A percentile compares a stretch with the other conserved stretches of the same genome.
These are phyloP conservation scores for Mercurialis annua DNA, from an alignment of 345 rosid species.

Conservation along the genomic window DNA sequence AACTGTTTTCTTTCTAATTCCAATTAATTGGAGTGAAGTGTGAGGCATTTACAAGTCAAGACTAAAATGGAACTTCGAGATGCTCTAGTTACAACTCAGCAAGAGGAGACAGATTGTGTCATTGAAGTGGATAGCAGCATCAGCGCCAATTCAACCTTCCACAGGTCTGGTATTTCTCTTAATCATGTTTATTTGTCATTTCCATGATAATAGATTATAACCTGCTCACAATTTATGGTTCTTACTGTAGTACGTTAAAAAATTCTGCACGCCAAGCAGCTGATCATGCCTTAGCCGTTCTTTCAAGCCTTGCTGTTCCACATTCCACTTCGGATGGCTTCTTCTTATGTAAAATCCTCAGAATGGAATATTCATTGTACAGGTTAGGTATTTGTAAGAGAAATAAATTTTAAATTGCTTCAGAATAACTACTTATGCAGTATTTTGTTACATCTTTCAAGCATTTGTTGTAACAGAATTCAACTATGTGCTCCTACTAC, in stretches of 20 bases:
- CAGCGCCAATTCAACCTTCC: constrained; percentile 58
- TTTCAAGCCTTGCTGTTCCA: constrained; percentile 39
- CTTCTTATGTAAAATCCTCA: constrained; percentile 41
- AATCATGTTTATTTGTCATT: not conserved
- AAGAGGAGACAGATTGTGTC: constrained; percentile 50
- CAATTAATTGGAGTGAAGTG: constrained; percentile 42
- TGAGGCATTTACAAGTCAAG: constrained; percentile 63
- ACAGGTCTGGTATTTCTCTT: constrained; percentile 48
- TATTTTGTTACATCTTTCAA: constrained; percentile 18
- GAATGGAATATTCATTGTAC: constrained; percentile 61
- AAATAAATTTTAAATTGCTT: constrained; percentile 6
- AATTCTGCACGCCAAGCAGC: constrained; percentile 62
- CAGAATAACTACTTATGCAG: not conserved
- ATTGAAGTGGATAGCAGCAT: constrained; percentile 90
- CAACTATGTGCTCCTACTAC: constrained; percentile 69
- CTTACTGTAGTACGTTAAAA: constrained; percentile 51
- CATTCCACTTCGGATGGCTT: constrained; percentile 31
- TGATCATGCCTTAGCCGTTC: constrained; percentile 39
- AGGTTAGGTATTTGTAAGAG: constrained; percentile 41
- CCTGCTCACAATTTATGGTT: constrained; percentile 27
- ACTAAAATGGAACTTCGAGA: constrained; percentile 72
- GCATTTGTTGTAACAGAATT: constrained; percentile 45
- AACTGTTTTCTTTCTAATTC: not conserved
- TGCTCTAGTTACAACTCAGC: constrained; percentile 46
- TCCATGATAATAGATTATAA: constrained; percentile 4